Conservation (phyloP, 441 rosid species). For the Sinapis alba region DNA sequence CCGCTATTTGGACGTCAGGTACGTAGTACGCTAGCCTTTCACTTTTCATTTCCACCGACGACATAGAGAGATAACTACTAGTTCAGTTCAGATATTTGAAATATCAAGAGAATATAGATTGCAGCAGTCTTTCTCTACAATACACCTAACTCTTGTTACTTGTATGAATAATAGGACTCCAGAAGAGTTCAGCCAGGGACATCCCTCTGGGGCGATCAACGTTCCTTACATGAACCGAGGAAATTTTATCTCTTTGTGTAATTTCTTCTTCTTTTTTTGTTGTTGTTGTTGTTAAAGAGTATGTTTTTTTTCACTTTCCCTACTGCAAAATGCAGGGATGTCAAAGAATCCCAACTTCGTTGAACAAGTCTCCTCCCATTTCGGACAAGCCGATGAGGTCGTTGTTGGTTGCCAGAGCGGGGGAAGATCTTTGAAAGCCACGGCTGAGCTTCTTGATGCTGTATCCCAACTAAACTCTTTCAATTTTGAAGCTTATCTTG, state of each 20-base stretch:
- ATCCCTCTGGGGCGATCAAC: constrained; percentile 76
- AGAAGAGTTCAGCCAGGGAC: constrained; percentile 82
- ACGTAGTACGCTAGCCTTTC: constrained; percentile 14
- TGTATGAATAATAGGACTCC: constrained; percentile 47
- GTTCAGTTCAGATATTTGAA: not conserved
- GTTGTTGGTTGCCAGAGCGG: constrained; percentile 87
- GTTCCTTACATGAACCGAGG: constrained; percentile 74
- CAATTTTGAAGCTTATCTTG: not conserved
- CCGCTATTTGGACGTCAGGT: constrained; percentile 87
- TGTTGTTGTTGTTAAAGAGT: not conserved
- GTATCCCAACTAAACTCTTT: constrained; percentile 37
- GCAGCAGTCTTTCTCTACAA: not conserved
- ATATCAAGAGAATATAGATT: not conserved
- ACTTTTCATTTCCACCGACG: not conserved
- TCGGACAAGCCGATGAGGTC: constrained; percentile 65
- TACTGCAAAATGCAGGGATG: constrained; percentile 52
- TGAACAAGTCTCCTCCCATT: constrained; percentile 61
- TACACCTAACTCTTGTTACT: not conserved
- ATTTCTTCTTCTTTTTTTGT: not conserved
- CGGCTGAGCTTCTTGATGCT: constrained; percentile 67
- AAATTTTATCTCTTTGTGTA: constrained; percentile 30
- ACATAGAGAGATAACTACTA: not conserved
- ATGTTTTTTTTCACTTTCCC: not conserved
- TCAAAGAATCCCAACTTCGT: constrained; percentile 66
- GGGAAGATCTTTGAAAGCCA: constrained; percentile 76